These are phyloP conservation scores for Trichosporon coremiiforme DNA, from an alignment of 1,284 basidiomycete species.

Conservation along the genomic window DNA sequence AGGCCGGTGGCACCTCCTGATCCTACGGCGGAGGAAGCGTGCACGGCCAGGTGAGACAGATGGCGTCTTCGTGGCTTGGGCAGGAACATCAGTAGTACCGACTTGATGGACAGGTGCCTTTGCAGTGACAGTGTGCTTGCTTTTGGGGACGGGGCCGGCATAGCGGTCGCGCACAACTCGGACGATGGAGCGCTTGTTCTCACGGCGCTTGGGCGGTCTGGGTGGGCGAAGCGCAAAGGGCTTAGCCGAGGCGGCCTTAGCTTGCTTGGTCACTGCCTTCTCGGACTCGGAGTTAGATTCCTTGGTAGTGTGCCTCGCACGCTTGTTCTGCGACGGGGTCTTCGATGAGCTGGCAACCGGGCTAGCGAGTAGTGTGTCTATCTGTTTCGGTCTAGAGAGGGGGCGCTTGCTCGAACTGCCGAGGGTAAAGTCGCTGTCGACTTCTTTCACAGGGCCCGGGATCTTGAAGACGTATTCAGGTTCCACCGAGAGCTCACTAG, in stretches of 20 bases:
- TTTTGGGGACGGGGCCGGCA: neutral
- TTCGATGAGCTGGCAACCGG: neutral
- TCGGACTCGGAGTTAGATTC: neutral
- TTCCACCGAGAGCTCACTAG: neutral
- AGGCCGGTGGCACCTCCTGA: neutral
- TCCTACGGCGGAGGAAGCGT: neutral
- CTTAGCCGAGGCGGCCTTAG: neutral
- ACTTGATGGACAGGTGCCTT: neutral
- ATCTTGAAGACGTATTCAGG: neutral
- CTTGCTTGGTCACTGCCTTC: slow-evolving; percentile 3
- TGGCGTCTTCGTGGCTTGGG: neutral
- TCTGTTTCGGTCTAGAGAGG: slow-evolving; percentile 1
- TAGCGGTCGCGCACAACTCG: slow-evolving; percentile 15
- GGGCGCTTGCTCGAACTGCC: neutral
- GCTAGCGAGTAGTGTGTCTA: neutral
- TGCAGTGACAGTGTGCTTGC: neutral
- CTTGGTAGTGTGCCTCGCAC: neutral
- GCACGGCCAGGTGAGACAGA: neutral
- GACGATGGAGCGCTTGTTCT: slow-evolving; percentile 3
- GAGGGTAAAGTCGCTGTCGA: neutral
- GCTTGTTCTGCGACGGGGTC: neutral
- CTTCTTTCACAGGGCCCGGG: neutral
- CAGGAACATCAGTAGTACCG: neutral
- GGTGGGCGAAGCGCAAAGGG: neutral
- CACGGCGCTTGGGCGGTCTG: neutral